Conservation (phyloP, 2,329 filamentous ascomycete genomes). For the Penicillium verrucosum region DNA sequence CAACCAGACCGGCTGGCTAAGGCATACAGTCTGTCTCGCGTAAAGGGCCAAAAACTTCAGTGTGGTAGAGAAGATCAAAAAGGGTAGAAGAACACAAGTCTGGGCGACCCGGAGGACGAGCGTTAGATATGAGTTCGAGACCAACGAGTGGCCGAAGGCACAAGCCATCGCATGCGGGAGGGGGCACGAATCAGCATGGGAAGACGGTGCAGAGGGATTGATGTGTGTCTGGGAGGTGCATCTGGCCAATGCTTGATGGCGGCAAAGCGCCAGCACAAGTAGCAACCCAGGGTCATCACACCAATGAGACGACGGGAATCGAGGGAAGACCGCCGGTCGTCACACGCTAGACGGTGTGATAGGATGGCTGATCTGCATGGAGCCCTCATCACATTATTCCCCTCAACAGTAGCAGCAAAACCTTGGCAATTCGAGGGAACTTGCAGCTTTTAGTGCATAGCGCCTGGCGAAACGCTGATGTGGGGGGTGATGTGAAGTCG, state of each 20-base stretch:
- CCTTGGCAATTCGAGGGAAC: conserved; percentile 2
- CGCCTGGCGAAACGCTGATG: conserved; percentile 12
- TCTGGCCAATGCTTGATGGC: conserved; percentile 35
- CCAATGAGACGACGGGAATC: conserved; percentile 28
- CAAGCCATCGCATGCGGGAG: conserved; percentile 26
- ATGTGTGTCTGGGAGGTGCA: conserved; percentile 32
- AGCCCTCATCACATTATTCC: conserved; percentile 16
- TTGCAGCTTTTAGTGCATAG: conserved; percentile 3
- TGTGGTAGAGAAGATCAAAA: conserved; percentile 13
- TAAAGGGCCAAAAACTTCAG: conserved; percentile 14
- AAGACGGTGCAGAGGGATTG: conserved; percentile 19
- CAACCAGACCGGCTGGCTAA: conserved; percentile 41
- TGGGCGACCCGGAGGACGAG: conserved; percentile 24
- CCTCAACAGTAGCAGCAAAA: background rate
- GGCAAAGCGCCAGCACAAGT: conserved; percentile 34
- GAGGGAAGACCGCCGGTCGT: conserved; percentile 25
- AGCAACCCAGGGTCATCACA: conserved; percentile 18
- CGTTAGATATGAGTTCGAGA: conserved; percentile 31
- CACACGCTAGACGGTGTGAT: conserved; percentile 38
- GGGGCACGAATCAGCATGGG: conserved; percentile 29
- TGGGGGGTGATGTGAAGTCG: conserved; percentile 12
- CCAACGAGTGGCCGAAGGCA: conserved; percentile 8
- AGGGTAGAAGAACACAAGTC: conserved; percentile 16
- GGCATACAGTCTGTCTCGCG: conserved; percentile 31
- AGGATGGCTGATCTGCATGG: conserved; percentile 27